Conservation (phyloP, 2,329 filamentous ascomycete genomes). For the Tothia fuscella region DNA sequence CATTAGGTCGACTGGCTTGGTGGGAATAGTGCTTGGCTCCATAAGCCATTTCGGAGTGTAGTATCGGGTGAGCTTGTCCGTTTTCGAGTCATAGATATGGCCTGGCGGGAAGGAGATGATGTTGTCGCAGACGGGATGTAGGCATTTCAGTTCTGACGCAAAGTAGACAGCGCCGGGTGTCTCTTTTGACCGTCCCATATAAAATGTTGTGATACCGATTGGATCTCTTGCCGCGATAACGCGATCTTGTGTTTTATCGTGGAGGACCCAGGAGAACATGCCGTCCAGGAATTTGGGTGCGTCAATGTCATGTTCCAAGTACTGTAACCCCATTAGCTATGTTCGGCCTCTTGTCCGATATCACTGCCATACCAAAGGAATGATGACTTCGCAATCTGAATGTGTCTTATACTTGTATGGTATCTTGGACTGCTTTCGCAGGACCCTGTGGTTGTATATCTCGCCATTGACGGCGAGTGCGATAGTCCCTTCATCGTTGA, state of each 20-base stretch:
- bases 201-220: slow-evolving; percentile 94
- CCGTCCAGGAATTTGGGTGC: slow-evolving; percentile 90
- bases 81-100: slow-evolving; percentile 91
- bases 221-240: slow-evolving; percentile 90
- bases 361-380: slow-evolving; percentile 62
- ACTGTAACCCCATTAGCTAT: slow-evolving; percentile 42
- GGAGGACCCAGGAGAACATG: slow-evolving; percentile 99
- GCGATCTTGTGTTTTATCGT: slow-evolving; percentile 89
- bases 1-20: slow-evolving; percentile 73
- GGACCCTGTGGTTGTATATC: slow-evolving; percentile 97
- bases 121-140: slow-evolving; percentile 89
- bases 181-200: slow-evolving; percentile 77
- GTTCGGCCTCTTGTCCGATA: not conserved
- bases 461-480: slow-evolving; percentile 97
- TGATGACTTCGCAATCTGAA: slow-evolving; percentile 97
- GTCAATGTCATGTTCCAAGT: slow-evolving; percentile 82
- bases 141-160: slow-evolving; percentile 89
- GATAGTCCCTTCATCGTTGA: slow-evolving; percentile 80
- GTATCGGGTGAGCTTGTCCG: slow-evolving; percentile 73
- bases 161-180: slow-evolving; percentile 85
- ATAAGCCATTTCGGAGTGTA: slow-evolving; percentile 81
- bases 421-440: slow-evolving; percentile 74
- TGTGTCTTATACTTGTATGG: slow-evolving; percentile 96
- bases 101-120: slow-evolving; percentile 90
- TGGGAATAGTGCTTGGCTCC: slow-evolving; percentile 67